Conservation (phyloP, 768 basidiomycete genomes). For the Leucosporidium yakuticum region DNA sequence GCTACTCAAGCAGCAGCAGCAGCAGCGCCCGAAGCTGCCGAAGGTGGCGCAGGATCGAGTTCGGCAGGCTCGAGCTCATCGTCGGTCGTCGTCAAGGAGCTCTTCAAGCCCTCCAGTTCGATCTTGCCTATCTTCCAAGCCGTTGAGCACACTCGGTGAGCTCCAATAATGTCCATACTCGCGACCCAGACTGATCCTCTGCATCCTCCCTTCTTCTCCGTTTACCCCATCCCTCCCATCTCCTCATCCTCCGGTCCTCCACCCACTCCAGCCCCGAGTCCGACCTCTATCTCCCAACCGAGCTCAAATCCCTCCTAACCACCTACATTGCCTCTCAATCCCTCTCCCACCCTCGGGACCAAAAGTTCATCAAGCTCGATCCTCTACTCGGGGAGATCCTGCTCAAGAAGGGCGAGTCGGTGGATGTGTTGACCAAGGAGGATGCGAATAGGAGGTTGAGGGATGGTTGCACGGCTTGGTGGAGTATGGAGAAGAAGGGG, state of each 20-base stretch:
- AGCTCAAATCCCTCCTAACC: slow-evolving; percentile 14
- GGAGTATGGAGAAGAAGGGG: neutral
- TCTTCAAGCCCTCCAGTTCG: slow-evolving; percentile 13
- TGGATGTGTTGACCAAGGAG: slow-evolving; percentile 11
- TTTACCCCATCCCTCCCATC: neutral
- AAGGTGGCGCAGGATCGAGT: too few relatives aligned
- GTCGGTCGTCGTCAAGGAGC: slow-evolving; percentile 14
- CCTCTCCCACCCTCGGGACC: slow-evolving; percentile 20
- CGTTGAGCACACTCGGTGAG: neutral
- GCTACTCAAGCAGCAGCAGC: neutral
- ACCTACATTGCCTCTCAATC: slow-evolving; percentile 3
- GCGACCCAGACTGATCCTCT: too few relatives aligned
- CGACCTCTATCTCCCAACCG: slow-evolving; percentile 16
- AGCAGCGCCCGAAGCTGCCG: neutral
- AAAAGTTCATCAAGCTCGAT: slow-evolving; percentile 15
- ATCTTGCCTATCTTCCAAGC: neutral
- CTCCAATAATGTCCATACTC: neutral
- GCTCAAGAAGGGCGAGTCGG: slow-evolving; percentile 16
- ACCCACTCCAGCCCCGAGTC: neutral
- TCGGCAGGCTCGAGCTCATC: neutral
- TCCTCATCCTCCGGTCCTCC: neutral
- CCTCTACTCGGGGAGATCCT: slow-evolving; percentile 7
- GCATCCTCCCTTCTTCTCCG: too few relatives aligned
- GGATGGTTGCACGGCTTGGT: slow-evolving; percentile 13
- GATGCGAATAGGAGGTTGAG: slow-evolving; percentile 10